These are phyloP conservation scores for Leptographium wingfieldii DNA, from an alignment of 2,329 filamentous ascomycete species.

Conservation along the genomic window DNA sequence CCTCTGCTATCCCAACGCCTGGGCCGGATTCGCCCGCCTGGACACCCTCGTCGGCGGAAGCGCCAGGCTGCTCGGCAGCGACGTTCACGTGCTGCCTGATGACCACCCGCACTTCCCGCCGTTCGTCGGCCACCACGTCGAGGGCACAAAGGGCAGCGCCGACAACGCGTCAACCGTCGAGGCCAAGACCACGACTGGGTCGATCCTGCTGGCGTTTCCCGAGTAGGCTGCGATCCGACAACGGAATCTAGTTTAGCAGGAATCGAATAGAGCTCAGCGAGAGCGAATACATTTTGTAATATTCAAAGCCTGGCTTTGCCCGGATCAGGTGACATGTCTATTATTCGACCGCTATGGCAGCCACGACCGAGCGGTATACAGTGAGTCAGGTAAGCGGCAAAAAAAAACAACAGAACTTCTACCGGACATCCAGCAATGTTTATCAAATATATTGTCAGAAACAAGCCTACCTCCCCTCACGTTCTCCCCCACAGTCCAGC, in stretches of 20 bases:
- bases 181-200: conserved; percentile 3
- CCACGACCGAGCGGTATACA: no score
- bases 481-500: conserved; percentile 16
- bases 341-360: no score
- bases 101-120: conserved; percentile 9
- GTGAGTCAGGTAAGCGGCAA: no score
- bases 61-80: conserved; percentile 28
- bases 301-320: no score
- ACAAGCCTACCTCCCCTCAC: background rate
- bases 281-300: background rate
- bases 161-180: background rate
- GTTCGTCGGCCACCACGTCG: background rate
- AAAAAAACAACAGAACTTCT: no score
- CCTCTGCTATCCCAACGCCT: conserved; percentile 33
- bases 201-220: conserved; percentile 5
- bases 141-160: conserved; percentile 6
- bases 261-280: background rate
- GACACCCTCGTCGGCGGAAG: conserved; percentile 25
- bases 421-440: no score
- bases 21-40: conserved; percentile 33
- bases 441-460: background rate
- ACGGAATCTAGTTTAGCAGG: background rate
- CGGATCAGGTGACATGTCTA: no score
- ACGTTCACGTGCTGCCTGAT: conserved; percentile 25
- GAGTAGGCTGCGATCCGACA: background rate